These are phyloP conservation scores for Cyclanthera cordifolia DNA, from an alignment of 306 rosid genomes.

Conservation along the genomic window DNA sequence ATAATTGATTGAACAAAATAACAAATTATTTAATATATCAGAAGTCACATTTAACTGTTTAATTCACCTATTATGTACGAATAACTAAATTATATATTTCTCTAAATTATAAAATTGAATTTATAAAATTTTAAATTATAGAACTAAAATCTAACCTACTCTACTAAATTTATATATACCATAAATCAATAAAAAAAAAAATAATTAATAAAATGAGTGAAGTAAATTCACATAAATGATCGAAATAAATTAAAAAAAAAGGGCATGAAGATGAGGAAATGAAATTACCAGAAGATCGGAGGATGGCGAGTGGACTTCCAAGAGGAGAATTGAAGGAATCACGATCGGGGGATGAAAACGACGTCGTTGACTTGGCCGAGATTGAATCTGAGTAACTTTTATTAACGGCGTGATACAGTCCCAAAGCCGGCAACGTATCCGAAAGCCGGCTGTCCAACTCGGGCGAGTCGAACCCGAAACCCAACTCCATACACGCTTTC, in stretches of 20 bases:
- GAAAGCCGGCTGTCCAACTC: slow-evolving; percentile 39
- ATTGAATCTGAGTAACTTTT: slow-evolving; percentile 29
- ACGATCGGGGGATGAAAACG: slow-evolving; percentile 21
- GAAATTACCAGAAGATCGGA: slow-evolving; percentile 34
- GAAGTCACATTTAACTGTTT: too few species aligned
- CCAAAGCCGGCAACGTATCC: slow-evolving; percentile 50
- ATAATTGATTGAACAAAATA: too few species aligned
- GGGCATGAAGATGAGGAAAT: neutral
- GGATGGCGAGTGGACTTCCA: slow-evolving; percentile 20
- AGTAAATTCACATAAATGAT: neutral
- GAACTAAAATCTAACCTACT: too few species aligned
- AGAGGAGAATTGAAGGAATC: slow-evolving; percentile 14
- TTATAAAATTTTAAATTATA: too few species aligned
- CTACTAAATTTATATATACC: too few species aligned
- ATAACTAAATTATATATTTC: too few species aligned
- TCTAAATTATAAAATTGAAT: too few species aligned
- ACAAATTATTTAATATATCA: too few species aligned
- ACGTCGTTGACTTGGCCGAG: neutral
- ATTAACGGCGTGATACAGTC: slow-evolving; percentile 40
- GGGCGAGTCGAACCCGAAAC: slow-evolving; percentile 54
- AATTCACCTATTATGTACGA: too few species aligned
- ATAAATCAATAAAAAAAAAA: too few species aligned
- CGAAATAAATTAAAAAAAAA: neutral
- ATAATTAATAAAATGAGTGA: too few species aligned
- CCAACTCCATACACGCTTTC: slow-evolving; percentile 73